Evolutionary conservation across 2,329 filamentous ascomycete species (phyloP).

Genomic region (Colletotrichum theobromicola): DNA sequence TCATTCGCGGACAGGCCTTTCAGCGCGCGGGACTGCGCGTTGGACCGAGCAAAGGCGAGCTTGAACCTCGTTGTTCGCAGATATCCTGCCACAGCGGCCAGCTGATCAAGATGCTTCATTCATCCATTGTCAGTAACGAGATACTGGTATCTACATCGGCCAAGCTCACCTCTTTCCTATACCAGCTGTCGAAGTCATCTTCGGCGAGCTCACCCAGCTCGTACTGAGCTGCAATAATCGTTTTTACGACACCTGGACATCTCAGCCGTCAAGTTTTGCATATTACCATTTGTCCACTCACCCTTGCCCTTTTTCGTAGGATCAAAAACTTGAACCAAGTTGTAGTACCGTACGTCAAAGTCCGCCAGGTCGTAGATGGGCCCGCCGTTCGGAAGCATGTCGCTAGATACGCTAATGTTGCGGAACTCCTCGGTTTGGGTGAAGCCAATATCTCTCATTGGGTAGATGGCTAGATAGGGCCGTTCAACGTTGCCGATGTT

Average conservation of each 20-base stretch:
- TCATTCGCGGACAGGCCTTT: conserved; percentile 25
- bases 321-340: background rate
- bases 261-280: background rate
- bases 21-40: conserved; percentile 25
- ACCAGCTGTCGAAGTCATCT: background rate
- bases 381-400: conserved; percentile 25
- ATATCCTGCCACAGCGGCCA: conserved; percentile 20
- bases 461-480: background rate
- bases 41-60: conserved; percentile 24
- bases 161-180: background rate
- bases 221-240: background rate
- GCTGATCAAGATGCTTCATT: background rate
- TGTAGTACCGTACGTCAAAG: background rate
- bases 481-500: background rate
- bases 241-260: background rate
- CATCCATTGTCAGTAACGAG: background rate
- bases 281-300: background rate
- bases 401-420: conserved; percentile 35
- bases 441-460: conserved; percentile 37
- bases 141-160: background rate
- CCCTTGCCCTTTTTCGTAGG: background rate
- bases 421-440: conserved; percentile 36
- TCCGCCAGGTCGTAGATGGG: background rate
- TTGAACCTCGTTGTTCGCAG: conserved; percentile 27
- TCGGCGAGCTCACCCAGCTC: background rate